A percentile compares a stretch with the other conserved stretches of the same genome.
Evolutionary conservation across 1,284 basidiomycete genomes (phyloP).

Genomic region (Cystobasidiaceae sp.): DNA sequence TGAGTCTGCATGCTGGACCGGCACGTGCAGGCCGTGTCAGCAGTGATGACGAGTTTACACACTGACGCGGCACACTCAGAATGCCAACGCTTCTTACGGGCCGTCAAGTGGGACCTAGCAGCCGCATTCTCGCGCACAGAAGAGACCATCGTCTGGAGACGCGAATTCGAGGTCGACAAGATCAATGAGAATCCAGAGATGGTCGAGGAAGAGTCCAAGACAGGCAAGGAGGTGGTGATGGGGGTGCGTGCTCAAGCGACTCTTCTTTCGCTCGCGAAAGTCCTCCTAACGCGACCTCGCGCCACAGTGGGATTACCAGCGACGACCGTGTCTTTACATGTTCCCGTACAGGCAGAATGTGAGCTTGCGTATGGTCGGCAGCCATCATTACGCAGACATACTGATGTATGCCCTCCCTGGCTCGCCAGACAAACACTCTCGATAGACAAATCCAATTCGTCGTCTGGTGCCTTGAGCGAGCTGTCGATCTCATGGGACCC

Average conservation of each 20-base stretch:
- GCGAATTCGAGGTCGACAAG: slow-evolving; percentile 47
- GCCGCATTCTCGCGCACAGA: slow-evolving; percentile 45
- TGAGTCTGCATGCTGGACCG: not conserved
- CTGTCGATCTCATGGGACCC: slow-evolving; percentile 47
- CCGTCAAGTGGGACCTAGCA: slow-evolving; percentile 47
- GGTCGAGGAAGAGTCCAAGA: slow-evolving; percentile 37
- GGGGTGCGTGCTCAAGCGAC: slow-evolving; percentile 32
- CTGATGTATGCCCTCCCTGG: not conserved
- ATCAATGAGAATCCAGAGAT: slow-evolving; percentile 35
- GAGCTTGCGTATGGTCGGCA: not conserved
- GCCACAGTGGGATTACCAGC: slow-evolving; percentile 44
- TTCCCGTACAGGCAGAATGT: slow-evolving; percentile 45
- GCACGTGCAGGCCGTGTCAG: not conserved
- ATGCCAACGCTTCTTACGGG: slow-evolving; percentile 44
- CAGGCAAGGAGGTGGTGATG: slow-evolving; percentile 48
- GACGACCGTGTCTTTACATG: slow-evolving; percentile 49
- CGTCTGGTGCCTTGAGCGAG: slow-evolving; percentile 48
- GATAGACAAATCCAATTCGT: slow-evolving; percentile 48
- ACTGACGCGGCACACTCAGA: slow-evolving; percentile 12
- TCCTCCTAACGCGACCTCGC: not conserved
- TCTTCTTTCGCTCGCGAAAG: slow-evolving; percentile 14
- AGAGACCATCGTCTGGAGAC: slow-evolving; percentile 48
- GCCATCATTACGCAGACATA: slow-evolving; percentile 22
- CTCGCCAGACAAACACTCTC: slow-evolving; percentile 36
- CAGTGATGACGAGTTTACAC: not conserved